These are phyloP conservation scores for Ophiostoma tasmaniense DNA, from an alignment of 2,329 filamentous ascomycete genomes.

Conservation along the genomic window DNA sequence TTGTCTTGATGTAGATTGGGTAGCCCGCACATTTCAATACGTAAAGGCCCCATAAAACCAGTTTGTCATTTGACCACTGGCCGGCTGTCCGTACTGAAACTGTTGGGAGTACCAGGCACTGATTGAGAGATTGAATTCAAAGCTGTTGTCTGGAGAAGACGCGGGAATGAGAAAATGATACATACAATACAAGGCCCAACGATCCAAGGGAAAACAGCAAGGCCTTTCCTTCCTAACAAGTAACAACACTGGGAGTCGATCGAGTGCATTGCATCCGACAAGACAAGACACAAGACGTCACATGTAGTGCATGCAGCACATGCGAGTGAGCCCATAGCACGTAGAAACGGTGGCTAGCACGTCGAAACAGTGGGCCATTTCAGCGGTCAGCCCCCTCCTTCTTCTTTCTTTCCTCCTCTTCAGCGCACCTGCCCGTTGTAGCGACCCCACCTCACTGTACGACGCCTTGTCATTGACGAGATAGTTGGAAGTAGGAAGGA, in stretches of 20 bases:
- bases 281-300: background rate
- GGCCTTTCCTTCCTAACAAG: background rate
- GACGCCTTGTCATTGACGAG: background rate
- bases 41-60: background rate
- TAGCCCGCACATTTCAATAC: background rate
- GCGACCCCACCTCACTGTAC: background rate
- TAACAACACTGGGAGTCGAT: background rate
- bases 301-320: background rate
- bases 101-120: background rate
- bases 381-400: background rate
- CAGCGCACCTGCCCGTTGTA: background rate
- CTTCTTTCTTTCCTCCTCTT: background rate
- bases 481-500: background rate
- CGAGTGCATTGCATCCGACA: background rate
- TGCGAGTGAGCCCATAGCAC: background rate
- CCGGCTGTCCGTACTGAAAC: background rate
- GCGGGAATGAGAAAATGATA: background rate
- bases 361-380: background rate
- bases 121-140: background rate
- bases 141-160: background rate
- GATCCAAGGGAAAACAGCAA: background rate
- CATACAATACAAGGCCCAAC: background rate
- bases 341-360: background rate
- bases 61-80: background rate
- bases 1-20: background rate